Evolutionary conservation across 371 early-diverging fungal species (phyloP).

Genomic region (Mucor indicus): DNA sequence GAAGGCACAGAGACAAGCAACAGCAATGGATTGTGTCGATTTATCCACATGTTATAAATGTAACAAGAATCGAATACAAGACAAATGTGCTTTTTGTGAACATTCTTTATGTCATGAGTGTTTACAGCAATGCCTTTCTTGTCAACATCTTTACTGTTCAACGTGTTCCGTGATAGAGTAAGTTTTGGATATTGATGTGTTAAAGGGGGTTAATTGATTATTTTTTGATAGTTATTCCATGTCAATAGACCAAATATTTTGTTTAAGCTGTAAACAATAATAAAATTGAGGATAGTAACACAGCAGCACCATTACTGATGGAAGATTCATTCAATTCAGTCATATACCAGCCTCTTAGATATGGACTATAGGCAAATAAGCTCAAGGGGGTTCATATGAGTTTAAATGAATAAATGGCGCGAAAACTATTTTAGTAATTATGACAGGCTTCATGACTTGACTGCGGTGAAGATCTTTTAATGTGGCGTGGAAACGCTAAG

Average conservation of each 20-base stretch:
- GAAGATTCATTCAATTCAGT: too few relatives aligned
- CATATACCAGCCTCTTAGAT: too few relatives aligned
- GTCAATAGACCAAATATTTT: constrained; percentile 14
- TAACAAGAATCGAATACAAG: not conserved
- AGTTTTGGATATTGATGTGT: not conserved
- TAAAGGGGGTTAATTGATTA: not conserved
- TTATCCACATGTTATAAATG: not conserved
- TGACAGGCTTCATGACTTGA: too few relatives aligned
- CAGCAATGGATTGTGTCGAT: not conserved
- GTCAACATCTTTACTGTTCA: constrained; percentile 10
- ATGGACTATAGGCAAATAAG: too few relatives aligned
- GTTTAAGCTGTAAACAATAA: constrained; percentile 16
- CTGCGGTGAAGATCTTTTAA: too few relatives aligned
- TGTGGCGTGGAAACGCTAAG: too few relatives aligned
- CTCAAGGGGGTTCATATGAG: too few relatives aligned
- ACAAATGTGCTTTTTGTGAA: constrained; percentile 13
- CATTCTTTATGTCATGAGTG: constrained; percentile 7
- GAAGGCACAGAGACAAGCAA: constrained; percentile 11
- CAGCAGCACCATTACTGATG: too few relatives aligned
- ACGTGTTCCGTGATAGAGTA: constrained; percentile 19
- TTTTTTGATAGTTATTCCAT: constrained; percentile 16
- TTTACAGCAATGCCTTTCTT: constrained; percentile 10
- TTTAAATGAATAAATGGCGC: too few relatives aligned
- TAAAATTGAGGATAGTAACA: not conserved
- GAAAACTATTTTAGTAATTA: too few relatives aligned